Conservation (phyloP, 2,329 filamentous ascomycete genomes). For the Furcasterigmium furcatum region DNA sequence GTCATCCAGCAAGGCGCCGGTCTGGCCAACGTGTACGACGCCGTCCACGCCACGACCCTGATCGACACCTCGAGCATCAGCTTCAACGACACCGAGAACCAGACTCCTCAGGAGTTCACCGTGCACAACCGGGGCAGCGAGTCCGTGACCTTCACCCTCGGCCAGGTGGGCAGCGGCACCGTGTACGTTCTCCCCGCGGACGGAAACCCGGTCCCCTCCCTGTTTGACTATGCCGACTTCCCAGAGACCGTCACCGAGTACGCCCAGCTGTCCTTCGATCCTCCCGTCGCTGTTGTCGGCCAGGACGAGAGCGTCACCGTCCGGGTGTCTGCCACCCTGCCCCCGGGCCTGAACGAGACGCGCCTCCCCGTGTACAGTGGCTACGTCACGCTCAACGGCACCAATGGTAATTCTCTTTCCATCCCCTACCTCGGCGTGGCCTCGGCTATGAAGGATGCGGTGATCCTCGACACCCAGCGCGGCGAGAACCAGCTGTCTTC, state of each 20-base stretch:
- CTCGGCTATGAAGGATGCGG: slow-evolving; percentile 18
- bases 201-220: slow-evolving; percentile 1
- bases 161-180: slow-evolving; percentile 28
- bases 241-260: slow-evolving; percentile 11
- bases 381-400: slow-evolving; percentile 34
- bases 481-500: slow-evolving; percentile 10
- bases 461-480: slow-evolving; percentile 12
- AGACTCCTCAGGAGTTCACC: slow-evolving; percentile 28
- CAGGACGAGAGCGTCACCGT: slow-evolving; percentile 19
- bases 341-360: slow-evolving; percentile 19
- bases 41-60: slow-evolving; percentile 31
- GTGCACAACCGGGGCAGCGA: slow-evolving; percentile 34
- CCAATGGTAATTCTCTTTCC: slow-evolving; percentile 24
- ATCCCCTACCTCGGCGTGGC: slow-evolving; percentile 36
- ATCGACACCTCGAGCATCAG: slow-evolving; percentile 32
- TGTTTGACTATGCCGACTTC: too few relatives aligned
- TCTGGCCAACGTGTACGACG: slow-evolving; percentile 36
- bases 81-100: slow-evolving; percentile 41
- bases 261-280: slow-evolving; percentile 5
- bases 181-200: slow-evolving; percentile 27
- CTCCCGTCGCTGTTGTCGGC: slow-evolving; percentile 19
- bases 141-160: slow-evolving; percentile 32
- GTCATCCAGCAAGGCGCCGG: slow-evolving; percentile 40
- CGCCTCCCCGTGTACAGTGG: slow-evolving; percentile 40
- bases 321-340: slow-evolving; percentile 11